Evolutionary conservation across 2,329 filamentous ascomycete species (phyloP), one percentile per base, ranked within the genome.

Genomic region (Elsinoe ampelina): DNA sequence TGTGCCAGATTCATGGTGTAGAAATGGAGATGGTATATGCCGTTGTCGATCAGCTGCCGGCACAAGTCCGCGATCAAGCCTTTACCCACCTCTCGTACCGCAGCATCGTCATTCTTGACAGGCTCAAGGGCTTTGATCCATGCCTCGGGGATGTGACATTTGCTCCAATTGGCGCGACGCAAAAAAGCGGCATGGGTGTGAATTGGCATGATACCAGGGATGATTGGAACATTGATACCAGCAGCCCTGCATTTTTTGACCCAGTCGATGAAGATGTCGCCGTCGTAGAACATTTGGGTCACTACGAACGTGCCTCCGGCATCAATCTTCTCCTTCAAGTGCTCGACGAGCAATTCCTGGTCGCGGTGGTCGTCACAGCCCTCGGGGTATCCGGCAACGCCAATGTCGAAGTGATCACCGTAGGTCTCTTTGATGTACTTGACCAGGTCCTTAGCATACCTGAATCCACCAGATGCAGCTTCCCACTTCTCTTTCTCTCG

Each of bases 241-340:
- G 83, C 84, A 54, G 85, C 89, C 51, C 91, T 86, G 58, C 92
- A 90, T 69, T 88, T 93, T 63, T 81, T 77, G 36, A 95, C 87
- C 93, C 93, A 98, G 55, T 84, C 81, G 55, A 97, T 73, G 73
- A 98, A 98, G 68, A 93, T 92, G 67, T 98, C 92, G 51, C 83
- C 91, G 67, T 98, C 92, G 76, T 98, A 98, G 74, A 97, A 97
- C 93, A 98, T 98, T 75, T 98, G 93, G 0, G 93, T 97, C 55
- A 98, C 88, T 61, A 98, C 87, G 70, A 97, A 98, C 5, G 87
- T 86, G 60, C 86, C 91, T 54, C 93, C 93, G 58, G 89, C 88
- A 69, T 98, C 93, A 34, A 97, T 85, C 76, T 98, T 98, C 72
- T 97, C 87, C 75, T 97, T 97, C 67, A 98, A 74, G 70, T 97